phyloP scores from a whole-genome alignment of 2,329 filamentous ascomycete genomes.

The Pseudogymnoascus sp. region DNA sequence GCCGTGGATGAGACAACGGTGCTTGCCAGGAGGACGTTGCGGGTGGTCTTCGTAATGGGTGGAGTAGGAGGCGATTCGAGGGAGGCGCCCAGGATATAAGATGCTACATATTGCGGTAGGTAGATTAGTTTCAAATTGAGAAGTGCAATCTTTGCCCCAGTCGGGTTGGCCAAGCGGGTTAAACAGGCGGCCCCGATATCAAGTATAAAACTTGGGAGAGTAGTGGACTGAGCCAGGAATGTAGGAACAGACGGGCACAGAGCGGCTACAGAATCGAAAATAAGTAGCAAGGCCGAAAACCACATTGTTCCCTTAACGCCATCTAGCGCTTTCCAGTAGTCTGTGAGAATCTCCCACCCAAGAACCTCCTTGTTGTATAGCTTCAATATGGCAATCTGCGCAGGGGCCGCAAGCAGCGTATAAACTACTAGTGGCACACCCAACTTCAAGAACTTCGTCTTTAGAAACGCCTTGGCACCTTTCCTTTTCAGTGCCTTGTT shows the following conservation, averaged over 20 bases:
- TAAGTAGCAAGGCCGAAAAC: not conserved
- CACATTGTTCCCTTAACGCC: not conserved
- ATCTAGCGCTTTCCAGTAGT: not conserved
- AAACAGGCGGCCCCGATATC: not conserved
- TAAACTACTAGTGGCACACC: slow-evolving; percentile 9
- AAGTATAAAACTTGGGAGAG: not conserved
- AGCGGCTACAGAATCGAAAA: not conserved
- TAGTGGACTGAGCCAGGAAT: not conserved
- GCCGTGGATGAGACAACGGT: not conserved
- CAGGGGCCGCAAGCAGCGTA: slow-evolving; percentile 3
- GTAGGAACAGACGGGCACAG: not conserved
- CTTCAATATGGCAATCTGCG: slow-evolving; percentile 5
- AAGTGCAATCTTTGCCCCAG: not conserved
- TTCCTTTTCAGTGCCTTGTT: slow-evolving; percentile 9
- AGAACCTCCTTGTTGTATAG: not conserved
- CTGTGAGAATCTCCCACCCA: not conserved
- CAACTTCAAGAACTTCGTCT: slow-evolving; percentile 10
- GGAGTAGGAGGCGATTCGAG: not conserved
- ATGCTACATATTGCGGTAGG: not conserved
- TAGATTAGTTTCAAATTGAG: not conserved
- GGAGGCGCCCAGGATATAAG: not conserved
- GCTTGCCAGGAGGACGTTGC: not conserved
- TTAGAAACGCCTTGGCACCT: not conserved
- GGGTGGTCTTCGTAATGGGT: not conserved
- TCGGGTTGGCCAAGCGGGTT: not conserved